A percentile compares a stretch with the other conserved stretches of the same genome.
These are phyloP conservation scores for Filobasidium floriforme DNA, from an alignment of 768 basidiomycete genomes.

Conservation along the genomic window DNA sequence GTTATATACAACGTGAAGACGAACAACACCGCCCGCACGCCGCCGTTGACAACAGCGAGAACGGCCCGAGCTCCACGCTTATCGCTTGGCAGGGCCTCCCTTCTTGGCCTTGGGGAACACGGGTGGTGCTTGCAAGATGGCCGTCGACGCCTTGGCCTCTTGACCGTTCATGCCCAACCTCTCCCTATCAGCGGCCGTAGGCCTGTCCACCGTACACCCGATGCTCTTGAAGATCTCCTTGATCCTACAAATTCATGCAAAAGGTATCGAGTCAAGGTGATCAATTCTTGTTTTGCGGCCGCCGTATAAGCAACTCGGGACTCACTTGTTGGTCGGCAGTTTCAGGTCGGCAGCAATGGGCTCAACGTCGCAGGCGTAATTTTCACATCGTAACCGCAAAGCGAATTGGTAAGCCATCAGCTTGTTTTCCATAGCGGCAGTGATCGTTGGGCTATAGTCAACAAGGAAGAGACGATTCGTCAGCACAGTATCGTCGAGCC, in stretches of 20 bases:
- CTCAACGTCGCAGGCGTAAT: slow-evolving; percentile 63
- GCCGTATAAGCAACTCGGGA: slow-evolving; percentile 19
- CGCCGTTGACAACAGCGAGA: not conserved
- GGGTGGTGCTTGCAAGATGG: slow-evolving; percentile 66
- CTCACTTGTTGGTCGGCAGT: slow-evolving; percentile 60
- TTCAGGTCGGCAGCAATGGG: slow-evolving; percentile 67
- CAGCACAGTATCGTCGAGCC: not conserved
- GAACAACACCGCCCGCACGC: not conserved
- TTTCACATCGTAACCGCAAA: slow-evolving; percentile 69
- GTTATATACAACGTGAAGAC: not conserved
- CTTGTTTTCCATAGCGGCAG: slow-evolving; percentile 62
- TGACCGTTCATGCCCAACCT: slow-evolving; percentile 61
- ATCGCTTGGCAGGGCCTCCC: slow-evolving; percentile 37
- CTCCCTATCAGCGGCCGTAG: slow-evolving; percentile 59
- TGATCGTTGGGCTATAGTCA: slow-evolving; percentile 50
- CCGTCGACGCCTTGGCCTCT: slow-evolving; percentile 58
- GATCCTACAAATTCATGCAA: slow-evolving; percentile 46
- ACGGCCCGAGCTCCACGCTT: not conserved
- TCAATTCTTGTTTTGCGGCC: not conserved
- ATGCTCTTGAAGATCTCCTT: slow-evolving; percentile 68
- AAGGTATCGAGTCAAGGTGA: not conserved
- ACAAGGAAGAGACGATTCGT: not conserved
- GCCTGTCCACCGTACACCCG: slow-evolving; percentile 64
- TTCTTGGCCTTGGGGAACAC: slow-evolving; percentile 62
- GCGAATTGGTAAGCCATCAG: slow-evolving; percentile 73